These are phyloP conservation scores for Fimicolochytrium jonesii DNA, from an alignment of 192 early-diverging fungal species.

Conservation along the genomic window DNA sequence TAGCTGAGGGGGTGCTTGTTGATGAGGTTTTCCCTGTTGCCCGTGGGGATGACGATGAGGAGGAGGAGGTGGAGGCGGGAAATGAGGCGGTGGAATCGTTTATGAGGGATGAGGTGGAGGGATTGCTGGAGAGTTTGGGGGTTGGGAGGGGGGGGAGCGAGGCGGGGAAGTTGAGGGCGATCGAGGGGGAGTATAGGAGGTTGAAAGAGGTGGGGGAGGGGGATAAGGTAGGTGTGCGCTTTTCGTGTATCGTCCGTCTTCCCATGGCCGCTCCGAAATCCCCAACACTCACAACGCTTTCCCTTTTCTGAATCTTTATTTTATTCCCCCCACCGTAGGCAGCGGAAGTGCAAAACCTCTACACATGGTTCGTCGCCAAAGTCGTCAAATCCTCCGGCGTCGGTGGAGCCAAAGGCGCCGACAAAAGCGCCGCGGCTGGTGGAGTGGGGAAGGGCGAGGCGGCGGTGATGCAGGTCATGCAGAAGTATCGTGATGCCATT, in stretches of 20 bases:
- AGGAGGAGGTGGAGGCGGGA: background rate
- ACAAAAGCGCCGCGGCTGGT: too few relatives aligned
- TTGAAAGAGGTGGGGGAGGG: constrained; percentile 29
- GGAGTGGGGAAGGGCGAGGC: background rate
- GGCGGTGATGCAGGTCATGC: background rate
- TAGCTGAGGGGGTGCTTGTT: constrained; percentile 33
- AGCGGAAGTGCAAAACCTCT: constrained; percentile 41
- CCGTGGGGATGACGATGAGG: constrained; percentile 14
- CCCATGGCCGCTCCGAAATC: background rate
- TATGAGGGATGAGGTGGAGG: constrained; percentile 47
- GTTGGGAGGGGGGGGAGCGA: constrained; percentile 35
- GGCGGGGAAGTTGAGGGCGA: constrained; percentile 37
- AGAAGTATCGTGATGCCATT: constrained; percentile 39
- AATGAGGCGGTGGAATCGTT: constrained; percentile 33
- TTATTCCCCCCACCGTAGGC: constrained; percentile 18
- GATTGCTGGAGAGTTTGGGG: constrained; percentile 40
- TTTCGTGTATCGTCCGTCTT: background rate
- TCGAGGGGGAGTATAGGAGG: constrained; percentile 48
- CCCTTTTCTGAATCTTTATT: too few relatives aligned
- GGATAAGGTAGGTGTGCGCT: constrained; percentile 17
- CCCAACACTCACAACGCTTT: too few relatives aligned
- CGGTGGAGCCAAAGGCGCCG: constrained; percentile 9
- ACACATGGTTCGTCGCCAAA: constrained; percentile 40
- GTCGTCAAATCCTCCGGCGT: constrained; percentile 7
- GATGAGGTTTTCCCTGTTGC: constrained; percentile 25